Evolutionary conservation across 805 yeast genomes (phyloP).

Genomic region (Teunomyces stri): DNA sequence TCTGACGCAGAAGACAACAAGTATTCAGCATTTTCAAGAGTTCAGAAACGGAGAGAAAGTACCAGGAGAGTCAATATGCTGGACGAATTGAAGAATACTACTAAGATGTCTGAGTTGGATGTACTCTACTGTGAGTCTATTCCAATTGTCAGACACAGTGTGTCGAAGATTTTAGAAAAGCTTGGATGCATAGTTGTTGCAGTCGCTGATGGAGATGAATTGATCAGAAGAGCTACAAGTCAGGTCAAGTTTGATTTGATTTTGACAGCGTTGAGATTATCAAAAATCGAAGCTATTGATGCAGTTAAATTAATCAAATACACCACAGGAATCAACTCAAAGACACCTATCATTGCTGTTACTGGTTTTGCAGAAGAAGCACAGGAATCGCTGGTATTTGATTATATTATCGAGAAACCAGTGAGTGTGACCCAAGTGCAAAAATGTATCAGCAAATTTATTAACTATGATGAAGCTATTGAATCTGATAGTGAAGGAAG

Average conservation of each 20-base stretch:
- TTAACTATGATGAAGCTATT: conserved; percentile 23
- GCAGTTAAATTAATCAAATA: conserved; percentile 71
- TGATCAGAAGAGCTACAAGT: conserved; percentile 77
- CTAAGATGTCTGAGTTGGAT: conserved; percentile 43
- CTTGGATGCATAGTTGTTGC: conserved; percentile 79
- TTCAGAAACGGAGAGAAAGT: conserved; percentile 54
- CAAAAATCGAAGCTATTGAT: conserved; percentile 69
- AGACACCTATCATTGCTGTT: conserved; percentile 73
- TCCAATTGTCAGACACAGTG: conserved; percentile 72
- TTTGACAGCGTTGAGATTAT: conserved; percentile 67
- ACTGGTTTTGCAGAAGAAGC: conserved; percentile 76
- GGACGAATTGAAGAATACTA: background rate
- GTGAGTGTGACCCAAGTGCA: conserved; percentile 23
- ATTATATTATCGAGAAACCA: conserved; percentile 76
- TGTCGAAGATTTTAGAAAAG: conserved; percentile 59
- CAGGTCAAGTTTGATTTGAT: conserved; percentile 82
- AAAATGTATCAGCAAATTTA: conserved; percentile 19
- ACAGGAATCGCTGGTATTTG: conserved; percentile 50
- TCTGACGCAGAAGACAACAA: conserved; percentile 66
- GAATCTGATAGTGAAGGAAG: conserved; percentile 24
- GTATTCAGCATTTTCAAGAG: conserved; percentile 49
- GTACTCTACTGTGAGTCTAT: conserved; percentile 84
- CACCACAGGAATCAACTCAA: conserved; percentile 74
- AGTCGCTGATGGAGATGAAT: conserved; percentile 76
- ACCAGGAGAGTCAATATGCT: conserved; percentile 29